Base-by-base conservation (phyloP, 768 basidiomycete genomes). In the Hebeloma cylindrosporum region DNA sequence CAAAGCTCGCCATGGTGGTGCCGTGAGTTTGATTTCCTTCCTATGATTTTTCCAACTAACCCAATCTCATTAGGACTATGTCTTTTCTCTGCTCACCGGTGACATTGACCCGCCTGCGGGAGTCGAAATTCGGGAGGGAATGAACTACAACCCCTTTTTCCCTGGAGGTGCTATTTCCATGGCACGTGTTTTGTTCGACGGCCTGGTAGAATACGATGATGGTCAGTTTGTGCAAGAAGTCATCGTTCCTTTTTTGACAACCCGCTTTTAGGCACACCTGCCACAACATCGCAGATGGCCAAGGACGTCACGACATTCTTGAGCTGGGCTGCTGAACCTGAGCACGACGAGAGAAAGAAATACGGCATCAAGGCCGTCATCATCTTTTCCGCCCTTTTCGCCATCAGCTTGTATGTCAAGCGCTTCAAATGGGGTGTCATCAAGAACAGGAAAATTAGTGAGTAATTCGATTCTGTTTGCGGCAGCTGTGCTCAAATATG, bases 111-210 rank as follows among this genome's bases (percentile, higher is more conserved):
- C 96, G 40, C 96, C 96, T 31, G 92, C 95, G 48, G 93, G 92
- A 47, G 88, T 95, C 50, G 89, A 92, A 63, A 77, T 95, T 53
- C 91, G 90, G 66, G 95, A 97, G 40, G 95, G 92, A 55, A 88
- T 97, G 91, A 96, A 94, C 80, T 98, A 96, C 79, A 93, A 92
- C 72, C 93, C 93, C 14, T 98, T 86, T 76, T 99, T 99, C 88
- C 95, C 95, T 30, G 93, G 96, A 43, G 95, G 94, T 60, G 93
- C 93, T 54, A 97, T 98, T 49, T 88, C 91, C 62, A 99, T 99
- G 96, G 93, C 92, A 40, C 91, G 95, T 61, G 82, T 97, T 26
- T 72, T 98, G 54, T 98, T 89, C 63, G 96, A 98, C 59, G 94
- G 92, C 28, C 68, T 98, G 33, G 95, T 98, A 45, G 96, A 99